Evolutionary conservation across 352 stramenopile genomes (phyloP), one percentile per base, ranked within the genome.

Genomic region (Phytophthora melonis): DNA sequence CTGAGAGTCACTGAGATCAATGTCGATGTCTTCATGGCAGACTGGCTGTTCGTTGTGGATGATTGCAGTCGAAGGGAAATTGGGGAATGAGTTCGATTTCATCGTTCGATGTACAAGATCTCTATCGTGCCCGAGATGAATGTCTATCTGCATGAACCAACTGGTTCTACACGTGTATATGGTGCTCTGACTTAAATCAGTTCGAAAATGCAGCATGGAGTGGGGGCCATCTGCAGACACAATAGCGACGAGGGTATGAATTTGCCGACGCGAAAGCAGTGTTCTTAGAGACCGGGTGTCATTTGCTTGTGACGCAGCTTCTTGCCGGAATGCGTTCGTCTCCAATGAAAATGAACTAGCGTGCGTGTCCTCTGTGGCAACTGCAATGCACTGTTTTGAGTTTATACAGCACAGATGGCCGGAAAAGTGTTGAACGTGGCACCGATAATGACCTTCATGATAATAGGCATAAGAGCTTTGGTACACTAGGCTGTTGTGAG

Each of bases 31-130:
- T 62, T 56, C 49, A 68, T 68, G 45, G 36, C 36, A 18, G 36
- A 25, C 45, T 52, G 13, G 25, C 21, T 23, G 45, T 52, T 59
- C 21, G 62, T 13, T 45, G 27, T 34, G 36, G 50, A 25, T 49
- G 55, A 36, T 19, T n/a, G 52, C 18, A 27, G 11, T 56, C 4
- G 50, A 25, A 43, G 50, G 36, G 10, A 39, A 61, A 36, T 68
- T 58, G 49, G 43, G 30, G 18, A 68, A 60, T 68, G 61, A 54
- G 21, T 53, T 45, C 36, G 36, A 45, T 45, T 16, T 45, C 36
- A 5, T 11, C 36, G 16, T 45, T 45, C 13, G 36, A 45, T 18
- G 36, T 45, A 0, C 36, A 45, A 45, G 36, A 34, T 34, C 30
- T 34, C 6, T 14, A 18, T 8, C 36, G 14, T 45, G 13, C 36